phyloP scores from a whole-genome alignment of 179 eudicot genomes.

The Gypsophila paniculata region DNA sequence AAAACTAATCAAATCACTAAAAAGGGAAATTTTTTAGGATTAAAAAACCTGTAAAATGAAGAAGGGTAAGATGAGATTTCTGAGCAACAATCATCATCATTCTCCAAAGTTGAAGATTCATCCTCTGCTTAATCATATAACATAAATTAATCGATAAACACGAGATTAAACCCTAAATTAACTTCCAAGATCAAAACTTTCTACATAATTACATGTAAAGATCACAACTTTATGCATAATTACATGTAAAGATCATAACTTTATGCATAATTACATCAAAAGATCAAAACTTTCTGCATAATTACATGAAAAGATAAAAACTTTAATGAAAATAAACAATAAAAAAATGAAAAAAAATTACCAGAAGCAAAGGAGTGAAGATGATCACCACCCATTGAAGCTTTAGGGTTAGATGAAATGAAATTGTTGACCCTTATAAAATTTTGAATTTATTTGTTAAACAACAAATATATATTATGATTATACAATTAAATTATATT shows the following conservation, averaged over 20 bases:
- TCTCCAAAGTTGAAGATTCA: constrained; percentile 31
- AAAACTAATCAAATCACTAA: not conserved
- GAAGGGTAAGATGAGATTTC: constrained; percentile 23
- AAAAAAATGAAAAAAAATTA: constrained; percentile 9
- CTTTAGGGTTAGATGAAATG: not conserved
- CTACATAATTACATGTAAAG: constrained; percentile 3
- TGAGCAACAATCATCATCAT: constrained; percentile 24
- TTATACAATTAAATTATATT: too few species aligned
- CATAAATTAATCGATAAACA: not conserved
- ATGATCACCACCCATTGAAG: constrained; percentile 34
- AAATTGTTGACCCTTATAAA: constrained; percentile 5
- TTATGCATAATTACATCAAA: too few species aligned
- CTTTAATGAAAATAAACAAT: not conserved
- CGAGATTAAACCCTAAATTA: not conserved
- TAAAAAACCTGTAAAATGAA: constrained; percentile 27
- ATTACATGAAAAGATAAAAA: not conserved
- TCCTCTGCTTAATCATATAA: constrained; percentile 27
- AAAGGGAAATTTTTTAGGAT: not conserved
- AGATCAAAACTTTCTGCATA: too few species aligned
- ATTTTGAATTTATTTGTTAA: not conserved
- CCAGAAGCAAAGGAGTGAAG: constrained; percentile 28
- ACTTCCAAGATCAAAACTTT: constrained; percentile 13
- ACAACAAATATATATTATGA: not conserved
- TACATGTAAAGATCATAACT: not conserved
- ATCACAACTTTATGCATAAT: not conserved